Evolutionary conservation across 805 yeast genomes (phyloP).

Genomic region (Saturnispora saitoi): DNA sequence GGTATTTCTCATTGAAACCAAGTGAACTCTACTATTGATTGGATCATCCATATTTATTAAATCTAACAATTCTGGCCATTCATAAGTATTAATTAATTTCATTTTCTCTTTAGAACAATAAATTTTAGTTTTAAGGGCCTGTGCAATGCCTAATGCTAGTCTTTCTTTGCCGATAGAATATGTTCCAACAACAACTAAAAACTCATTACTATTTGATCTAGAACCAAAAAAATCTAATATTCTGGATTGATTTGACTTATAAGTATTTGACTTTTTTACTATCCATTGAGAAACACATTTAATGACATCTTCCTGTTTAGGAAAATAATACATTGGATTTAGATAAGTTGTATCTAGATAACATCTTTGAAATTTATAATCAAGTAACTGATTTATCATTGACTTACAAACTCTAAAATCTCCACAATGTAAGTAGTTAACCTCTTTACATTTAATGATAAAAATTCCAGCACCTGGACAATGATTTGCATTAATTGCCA

Average conservation of each 20-base stretch:
- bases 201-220: conserved; percentile 14
- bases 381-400: conserved; percentile 36
- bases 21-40: conserved; percentile 49
- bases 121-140: conserved; percentile 42
- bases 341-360: conserved; percentile 90
- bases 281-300: conserved; percentile 46
- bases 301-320: conserved; percentile 66
- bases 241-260: conserved; percentile 23
- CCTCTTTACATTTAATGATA: conserved; percentile 44
- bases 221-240: conserved; percentile 29
- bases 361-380: conserved; percentile 42
- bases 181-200: conserved; percentile 67
- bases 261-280: conserved; percentile 21
- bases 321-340: conserved; percentile 66
- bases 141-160: conserved; percentile 60
- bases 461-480: conserved; percentile 94
- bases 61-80: conserved; percentile 34
- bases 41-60: conserved; percentile 38
- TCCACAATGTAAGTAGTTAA: conserved; percentile 71
- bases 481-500: conserved; percentile 79
- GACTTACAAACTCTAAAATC: conserved; percentile 69
- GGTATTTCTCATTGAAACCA: conserved; percentile 59
- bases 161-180: conserved; percentile 91
- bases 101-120: conserved; percentile 43
- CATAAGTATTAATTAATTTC: conserved; percentile 37